phyloP scores from a whole-genome alignment of 2,329 filamentous ascomycete genomes.

The Pseudopyrenochaeta lycopersici region DNA sequence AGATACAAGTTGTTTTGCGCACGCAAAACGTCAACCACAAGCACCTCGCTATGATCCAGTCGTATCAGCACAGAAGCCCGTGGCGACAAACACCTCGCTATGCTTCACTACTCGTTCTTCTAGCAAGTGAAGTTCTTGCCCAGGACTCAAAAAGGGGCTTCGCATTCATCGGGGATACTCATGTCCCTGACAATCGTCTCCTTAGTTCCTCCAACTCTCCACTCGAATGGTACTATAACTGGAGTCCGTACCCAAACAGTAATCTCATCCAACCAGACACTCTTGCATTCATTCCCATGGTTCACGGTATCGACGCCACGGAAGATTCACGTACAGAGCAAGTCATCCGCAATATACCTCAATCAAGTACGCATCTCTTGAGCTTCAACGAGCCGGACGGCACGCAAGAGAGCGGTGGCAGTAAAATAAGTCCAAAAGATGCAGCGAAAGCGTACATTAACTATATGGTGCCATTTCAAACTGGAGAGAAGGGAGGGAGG shows the following conservation, averaged over 20 bases:
- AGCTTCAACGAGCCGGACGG: constrained; percentile 84
- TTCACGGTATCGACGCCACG: constrained; percentile 69
- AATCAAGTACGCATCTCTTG: constrained; percentile 71
- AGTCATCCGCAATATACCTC: constrained; percentile 66
- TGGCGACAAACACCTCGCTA: constrained; percentile 2
- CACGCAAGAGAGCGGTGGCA: constrained; percentile 66
- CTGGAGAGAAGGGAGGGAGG: constrained; percentile 58
- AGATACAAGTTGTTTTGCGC: no score
- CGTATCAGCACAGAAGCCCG: constrained; percentile 5
- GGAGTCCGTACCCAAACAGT: constrained; percentile 65
- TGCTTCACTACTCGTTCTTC: constrained; percentile 10
- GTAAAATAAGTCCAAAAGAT: constrained; percentile 65
- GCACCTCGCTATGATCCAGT: background rate
- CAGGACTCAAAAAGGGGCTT: constrained; percentile 74
- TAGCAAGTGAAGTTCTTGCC: constrained; percentile 18
- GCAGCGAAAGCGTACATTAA: constrained; percentile 76
- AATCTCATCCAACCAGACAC: constrained; percentile 56
- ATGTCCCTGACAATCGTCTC: constrained; percentile 67
- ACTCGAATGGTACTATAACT: constrained; percentile 89
- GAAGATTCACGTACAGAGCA: constrained; percentile 63
- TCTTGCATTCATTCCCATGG: constrained; percentile 82
- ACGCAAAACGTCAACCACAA: no score
- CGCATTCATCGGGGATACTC: constrained; percentile 69
- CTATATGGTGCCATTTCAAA: constrained; percentile 74
- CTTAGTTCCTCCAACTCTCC: constrained; percentile 69